A percentile compares a stretch with the other conserved stretches of the same genome.
Evolutionary conservation across 2,329 filamentous ascomycete species (phyloP).

Genomic region (Neonectria neomacrospora): DNA sequence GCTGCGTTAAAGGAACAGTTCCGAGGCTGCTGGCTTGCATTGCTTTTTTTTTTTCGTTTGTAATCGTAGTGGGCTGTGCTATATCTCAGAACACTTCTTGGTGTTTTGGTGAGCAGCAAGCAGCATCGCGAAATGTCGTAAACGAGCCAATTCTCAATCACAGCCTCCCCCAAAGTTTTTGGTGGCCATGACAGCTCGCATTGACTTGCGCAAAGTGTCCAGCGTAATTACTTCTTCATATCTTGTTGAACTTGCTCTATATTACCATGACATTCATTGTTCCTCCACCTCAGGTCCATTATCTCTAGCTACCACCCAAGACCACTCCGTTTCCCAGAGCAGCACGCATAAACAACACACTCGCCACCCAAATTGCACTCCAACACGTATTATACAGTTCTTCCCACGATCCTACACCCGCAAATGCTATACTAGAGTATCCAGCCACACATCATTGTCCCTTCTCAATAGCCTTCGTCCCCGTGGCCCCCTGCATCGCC

Average conservation of each 20-base stretch:
- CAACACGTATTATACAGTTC: conserved; percentile 3
- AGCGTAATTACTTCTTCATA: background rate
- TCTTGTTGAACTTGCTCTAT: background rate
- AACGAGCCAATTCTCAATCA: background rate
- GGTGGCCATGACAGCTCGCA: no score
- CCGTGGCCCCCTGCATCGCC: conserved; percentile 32
- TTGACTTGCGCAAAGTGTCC: background rate
- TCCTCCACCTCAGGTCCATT: background rate
- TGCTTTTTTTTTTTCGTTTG: background rate
- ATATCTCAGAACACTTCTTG: background rate
- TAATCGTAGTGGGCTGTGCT: background rate
- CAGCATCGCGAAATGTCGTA: background rate
- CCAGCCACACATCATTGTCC: conserved; percentile 24
- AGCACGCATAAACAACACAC: background rate
- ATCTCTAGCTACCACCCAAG: background rate
- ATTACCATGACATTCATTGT: background rate
- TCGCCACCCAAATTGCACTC: conserved; percentile 1
- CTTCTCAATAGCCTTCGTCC: conserved; percentile 35
- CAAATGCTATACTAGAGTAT: background rate
- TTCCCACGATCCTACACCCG: background rate
- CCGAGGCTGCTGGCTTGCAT: background rate
- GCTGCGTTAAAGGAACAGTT: background rate
- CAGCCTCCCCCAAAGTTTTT: background rate
- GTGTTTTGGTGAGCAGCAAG: background rate
- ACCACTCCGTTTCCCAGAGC: no score